Evolutionary conservation across 306 rosid species (phyloP).

Genomic region (Dalbergia cochinchinensis): DNA sequence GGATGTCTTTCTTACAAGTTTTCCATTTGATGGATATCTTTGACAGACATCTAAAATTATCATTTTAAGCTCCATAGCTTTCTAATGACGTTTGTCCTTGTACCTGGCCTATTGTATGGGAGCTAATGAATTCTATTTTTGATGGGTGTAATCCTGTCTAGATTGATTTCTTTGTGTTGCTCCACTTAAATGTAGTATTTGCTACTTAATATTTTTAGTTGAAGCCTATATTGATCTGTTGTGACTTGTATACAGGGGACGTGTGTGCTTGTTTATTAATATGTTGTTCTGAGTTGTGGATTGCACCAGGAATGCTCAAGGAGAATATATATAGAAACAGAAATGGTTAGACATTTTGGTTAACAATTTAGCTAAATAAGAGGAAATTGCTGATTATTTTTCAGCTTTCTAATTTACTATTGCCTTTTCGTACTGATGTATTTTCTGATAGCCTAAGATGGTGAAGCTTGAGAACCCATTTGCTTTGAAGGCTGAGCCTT

Average conservation of each 20-base stretch:
- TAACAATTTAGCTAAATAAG: not conserved
- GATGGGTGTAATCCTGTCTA: not conserved
- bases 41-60: not conserved
- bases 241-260: not conserved
- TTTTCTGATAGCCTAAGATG: conserved; percentile 1
- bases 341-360: not conserved
- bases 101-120: not conserved
- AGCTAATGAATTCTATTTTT: conserved; percentile 4
- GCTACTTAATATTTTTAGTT: not conserved
- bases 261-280: not conserved
- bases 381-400: not conserved
- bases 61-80: not conserved
- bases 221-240: not conserved
- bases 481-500: not conserved
- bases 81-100: not conserved
- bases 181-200: not conserved
- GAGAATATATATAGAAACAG: not conserved
- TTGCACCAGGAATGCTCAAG: conserved; percentile 1
- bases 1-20: too few relatives aligned
- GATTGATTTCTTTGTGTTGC: not conserved
- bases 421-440: not conserved
- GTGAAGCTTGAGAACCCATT: not conserved
- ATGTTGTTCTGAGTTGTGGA: not conserved
- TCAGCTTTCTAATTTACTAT: not conserved
- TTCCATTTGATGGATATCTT: not conserved